These are phyloP conservation scores for Diaporthe ilicicola DNA, from an alignment of 2,329 filamentous ascomycete genomes.

Conservation along the genomic window DNA sequence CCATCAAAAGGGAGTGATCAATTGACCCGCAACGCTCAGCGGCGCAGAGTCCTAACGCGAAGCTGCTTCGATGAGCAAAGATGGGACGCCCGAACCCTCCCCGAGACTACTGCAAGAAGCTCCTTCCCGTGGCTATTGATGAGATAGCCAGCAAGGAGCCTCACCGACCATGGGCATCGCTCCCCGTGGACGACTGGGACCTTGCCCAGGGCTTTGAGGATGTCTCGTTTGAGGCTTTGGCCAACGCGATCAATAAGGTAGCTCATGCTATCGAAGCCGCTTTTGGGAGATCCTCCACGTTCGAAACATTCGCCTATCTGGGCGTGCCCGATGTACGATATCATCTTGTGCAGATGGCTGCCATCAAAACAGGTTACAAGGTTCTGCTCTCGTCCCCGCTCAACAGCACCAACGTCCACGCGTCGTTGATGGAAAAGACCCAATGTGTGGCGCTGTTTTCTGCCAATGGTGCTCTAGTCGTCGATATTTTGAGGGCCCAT, in stretches of 20 bases:
- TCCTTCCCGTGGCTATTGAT: constrained; percentile 35
- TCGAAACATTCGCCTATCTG: constrained; percentile 35
- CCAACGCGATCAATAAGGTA: constrained; percentile 37
- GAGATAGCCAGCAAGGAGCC: constrained; percentile 34
- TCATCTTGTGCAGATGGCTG: constrained; percentile 36
- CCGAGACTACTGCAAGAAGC: constrained; percentile 26
- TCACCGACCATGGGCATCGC: constrained; percentile 34
- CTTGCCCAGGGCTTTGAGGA: constrained; percentile 36
- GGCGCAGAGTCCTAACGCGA: not conserved
- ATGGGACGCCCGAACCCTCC: constrained; percentile 19
- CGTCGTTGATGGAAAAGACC: constrained; percentile 33
- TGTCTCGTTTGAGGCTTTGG: constrained; percentile 33
- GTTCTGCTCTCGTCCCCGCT: constrained; percentile 37
- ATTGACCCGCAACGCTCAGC: not conserved
- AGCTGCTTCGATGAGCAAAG: not conserved
- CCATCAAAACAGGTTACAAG: constrained; percentile 35
- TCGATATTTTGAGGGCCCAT: constrained; percentile 31
- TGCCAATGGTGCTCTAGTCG: constrained; percentile 29
- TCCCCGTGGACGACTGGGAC: constrained; percentile 36
- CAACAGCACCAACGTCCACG: constrained; percentile 34
- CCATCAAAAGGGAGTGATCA: not conserved
- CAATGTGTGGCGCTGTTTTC: constrained; percentile 34
- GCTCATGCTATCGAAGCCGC: constrained; percentile 34
- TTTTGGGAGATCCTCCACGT: constrained; percentile 32
- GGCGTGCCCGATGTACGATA: constrained; percentile 36